Evolutionary conservation across 1,284 basidiomycete genomes (phyloP).

Genomic region (Ustilago hordei): DNA sequence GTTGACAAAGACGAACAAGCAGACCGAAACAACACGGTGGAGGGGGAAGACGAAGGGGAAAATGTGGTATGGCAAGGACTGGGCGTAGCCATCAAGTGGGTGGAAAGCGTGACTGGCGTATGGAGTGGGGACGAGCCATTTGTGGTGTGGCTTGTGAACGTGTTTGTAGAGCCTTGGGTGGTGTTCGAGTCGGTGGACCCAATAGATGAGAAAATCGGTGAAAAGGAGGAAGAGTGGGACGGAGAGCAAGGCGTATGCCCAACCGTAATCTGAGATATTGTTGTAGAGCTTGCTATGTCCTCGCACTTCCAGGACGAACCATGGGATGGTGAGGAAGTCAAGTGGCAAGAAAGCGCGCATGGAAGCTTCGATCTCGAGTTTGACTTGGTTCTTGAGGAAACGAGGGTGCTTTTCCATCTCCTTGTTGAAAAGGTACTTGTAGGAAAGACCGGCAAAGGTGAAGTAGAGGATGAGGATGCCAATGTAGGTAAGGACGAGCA

Average conservation of each 20-base stretch:
- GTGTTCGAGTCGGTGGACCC: conserved; percentile 92
- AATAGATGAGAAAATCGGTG: conserved; percentile 92
- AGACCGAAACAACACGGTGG: conserved; percentile 72
- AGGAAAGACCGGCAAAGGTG: conserved; percentile 81
- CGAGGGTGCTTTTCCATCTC: conserved; percentile 95
- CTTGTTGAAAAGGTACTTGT: conserved; percentile 90
- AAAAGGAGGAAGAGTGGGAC: conserved; percentile 80
- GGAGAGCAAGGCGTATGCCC: conserved; percentile 63
- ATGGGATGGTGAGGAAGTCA: conserved; percentile 83
- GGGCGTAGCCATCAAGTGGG: conserved; percentile 91
- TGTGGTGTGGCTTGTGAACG: conserved; percentile 96
- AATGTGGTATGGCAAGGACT: conserved; percentile 93
- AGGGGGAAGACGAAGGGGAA: conserved; percentile 93
- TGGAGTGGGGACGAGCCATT: conserved; percentile 97
- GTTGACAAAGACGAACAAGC: conserved; percentile 69
- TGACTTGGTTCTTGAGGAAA: conserved; percentile 85
- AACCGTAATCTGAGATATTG: conserved; percentile 74
- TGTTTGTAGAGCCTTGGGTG: conserved; percentile 88
- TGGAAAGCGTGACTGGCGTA: conserved; percentile 98
- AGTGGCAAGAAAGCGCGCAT: conserved; percentile 80
- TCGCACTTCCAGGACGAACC: conserved; percentile 91
- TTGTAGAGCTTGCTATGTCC: conserved; percentile 87
- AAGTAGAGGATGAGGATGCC: conserved; percentile 80
- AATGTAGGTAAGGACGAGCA: conserved; percentile 80
- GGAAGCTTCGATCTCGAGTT: conserved; percentile 83